Percentiles rank a stretch among this genome's conserved stretches.
These are phyloP conservation scores for Lachancea cidri DNA, from an alignment of 805 yeast genomes.

Conservation along the genomic window DNA sequence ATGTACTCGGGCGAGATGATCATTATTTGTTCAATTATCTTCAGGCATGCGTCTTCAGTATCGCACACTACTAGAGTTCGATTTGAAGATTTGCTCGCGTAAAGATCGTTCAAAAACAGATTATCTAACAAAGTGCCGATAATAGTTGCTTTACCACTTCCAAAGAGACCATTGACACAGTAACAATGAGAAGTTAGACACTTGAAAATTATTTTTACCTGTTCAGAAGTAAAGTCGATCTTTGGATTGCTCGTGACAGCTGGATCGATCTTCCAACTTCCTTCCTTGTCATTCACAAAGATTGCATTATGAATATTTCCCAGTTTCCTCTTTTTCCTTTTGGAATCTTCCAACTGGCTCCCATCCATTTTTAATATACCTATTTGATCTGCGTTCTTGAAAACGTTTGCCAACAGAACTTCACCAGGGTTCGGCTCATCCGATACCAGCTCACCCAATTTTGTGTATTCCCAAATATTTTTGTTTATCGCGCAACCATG, in stretches of 20 bases:
- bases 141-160: conserved; percentile 3
- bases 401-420: conserved; percentile 1
- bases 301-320: not conserved
- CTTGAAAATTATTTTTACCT: not conserved
- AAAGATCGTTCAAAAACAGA: conserved; percentile 1
- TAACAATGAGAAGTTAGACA: not conserved
- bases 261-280: not conserved
- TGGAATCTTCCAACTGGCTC: not conserved
- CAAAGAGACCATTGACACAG: conserved; percentile 4
- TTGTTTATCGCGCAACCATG: not conserved
- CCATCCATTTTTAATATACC: not conserved
- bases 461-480: not conserved
- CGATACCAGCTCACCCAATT: not conserved
- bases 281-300: not conserved
- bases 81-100: not conserved
- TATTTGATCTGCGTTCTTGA: not conserved
- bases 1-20: not conserved
- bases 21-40: not conserved
- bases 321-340: conserved; percentile 2
- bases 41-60: conserved; percentile 5
- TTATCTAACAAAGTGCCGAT: conserved; percentile 4
- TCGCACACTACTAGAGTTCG: conserved; percentile 5
- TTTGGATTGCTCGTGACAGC: not conserved
- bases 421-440: too few relatives aligned
- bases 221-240: conserved; percentile 1